Percentiles rank a stretch among this genome's conserved stretches.
Evolutionary conservation across 495 filamentous ascomycete genomes (phyloP).

Genomic region (Trypethelium eluteriae): DNA sequence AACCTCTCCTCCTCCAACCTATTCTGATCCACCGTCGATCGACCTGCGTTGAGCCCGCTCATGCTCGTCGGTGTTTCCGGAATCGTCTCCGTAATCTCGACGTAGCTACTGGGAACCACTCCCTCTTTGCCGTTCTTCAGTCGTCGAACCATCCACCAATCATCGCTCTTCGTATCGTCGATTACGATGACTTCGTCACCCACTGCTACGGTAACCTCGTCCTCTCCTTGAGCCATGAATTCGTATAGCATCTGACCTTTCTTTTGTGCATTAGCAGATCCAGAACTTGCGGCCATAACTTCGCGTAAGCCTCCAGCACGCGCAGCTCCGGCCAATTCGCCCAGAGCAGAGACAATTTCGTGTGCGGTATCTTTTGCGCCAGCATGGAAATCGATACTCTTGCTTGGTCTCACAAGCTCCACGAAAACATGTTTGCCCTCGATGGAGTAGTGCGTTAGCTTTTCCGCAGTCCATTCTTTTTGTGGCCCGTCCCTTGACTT

Average conservation of each 20-base stretch:
- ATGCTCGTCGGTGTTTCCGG: slow-evolving; percentile 39
- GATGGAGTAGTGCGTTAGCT: slow-evolving; percentile 87
- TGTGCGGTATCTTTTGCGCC: slow-evolving; percentile 94
- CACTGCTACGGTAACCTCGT: slow-evolving; percentile 86
- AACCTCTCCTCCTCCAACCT: slow-evolving; percentile 72
- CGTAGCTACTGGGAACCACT: slow-evolving; percentile 96
- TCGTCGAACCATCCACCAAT: slow-evolving; percentile 95
- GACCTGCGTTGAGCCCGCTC: slow-evolving; percentile 54
- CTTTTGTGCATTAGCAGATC: slow-evolving; percentile 58
- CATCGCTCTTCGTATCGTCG: slow-evolving; percentile 84
- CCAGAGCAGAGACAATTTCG: slow-evolving; percentile 80
- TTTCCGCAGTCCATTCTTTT: slow-evolving; percentile 89
- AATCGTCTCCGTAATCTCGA: slow-evolving; percentile 69
- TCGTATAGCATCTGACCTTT: slow-evolving; percentile 83
- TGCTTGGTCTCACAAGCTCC: slow-evolving; percentile 82
- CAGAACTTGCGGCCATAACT: slow-evolving; percentile 69
- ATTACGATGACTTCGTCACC: slow-evolving; percentile 88
- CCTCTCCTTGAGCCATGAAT: slow-evolving; percentile 91
- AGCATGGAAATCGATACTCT: slow-evolving; percentile 92
- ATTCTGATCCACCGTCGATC: slow-evolving; percentile 74
- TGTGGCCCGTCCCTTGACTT: slow-evolving; percentile 66
- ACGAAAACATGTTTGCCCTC: slow-evolving; percentile 98
- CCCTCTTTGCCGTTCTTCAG: slow-evolving; percentile 87
- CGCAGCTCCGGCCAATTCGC: slow-evolving; percentile 78
- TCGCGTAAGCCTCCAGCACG: slow-evolving; percentile 79